Evolutionary conservation across 2,329 filamentous ascomycete genomes (phyloP), one percentile per base, ranked within the genome.

Genomic region (Sclerotinia minor): DNA sequence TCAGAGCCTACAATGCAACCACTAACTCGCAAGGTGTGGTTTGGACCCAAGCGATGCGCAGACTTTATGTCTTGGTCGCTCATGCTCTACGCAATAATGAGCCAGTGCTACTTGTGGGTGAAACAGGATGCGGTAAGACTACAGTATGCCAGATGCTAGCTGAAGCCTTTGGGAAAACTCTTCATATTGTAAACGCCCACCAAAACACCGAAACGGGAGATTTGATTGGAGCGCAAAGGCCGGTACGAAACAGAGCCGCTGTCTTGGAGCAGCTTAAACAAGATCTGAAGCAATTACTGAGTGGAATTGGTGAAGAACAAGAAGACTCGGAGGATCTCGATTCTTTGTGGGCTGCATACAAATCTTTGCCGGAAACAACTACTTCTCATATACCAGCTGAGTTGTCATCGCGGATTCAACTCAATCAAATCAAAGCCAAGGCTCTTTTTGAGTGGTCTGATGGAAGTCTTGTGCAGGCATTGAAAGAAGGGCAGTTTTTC

Each of bases 181-280:
- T 99, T 50, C 89, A 94, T 72, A 95, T 94, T 73, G 90, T 99
- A 75, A 99, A 99, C 76, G 95, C 96, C 3, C 96, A 99, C 79
- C 94, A 98, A 73, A 99, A 99, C 72, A 94, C 95, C 0, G 96
- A 99, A 78, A 98, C 96, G 0, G 94, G 95, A 21, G 95, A 99
- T 78, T 83, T 99, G 15, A 98, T 99, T 72, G 95, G 95, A 71
- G 95, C 95, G 3, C 95, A 99, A 78, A 83, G 95, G 69, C 95
- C 95, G 4, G 87, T 98, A 29, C 86, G 96, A 71, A 98, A 98
- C 77, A 87, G 94, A 53, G 87, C 89, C 19, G 87, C 87, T 1
- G 87, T 96, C 45, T 81, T 91, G 47, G 86, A 90, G 38, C 78
- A 85, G 1, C 80, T 98, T 41, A 81, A 83, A 44, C 78, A 83